phyloP scores from a whole-genome alignment of 179 eudicot species.

The Nepenthes alata region DNA sequence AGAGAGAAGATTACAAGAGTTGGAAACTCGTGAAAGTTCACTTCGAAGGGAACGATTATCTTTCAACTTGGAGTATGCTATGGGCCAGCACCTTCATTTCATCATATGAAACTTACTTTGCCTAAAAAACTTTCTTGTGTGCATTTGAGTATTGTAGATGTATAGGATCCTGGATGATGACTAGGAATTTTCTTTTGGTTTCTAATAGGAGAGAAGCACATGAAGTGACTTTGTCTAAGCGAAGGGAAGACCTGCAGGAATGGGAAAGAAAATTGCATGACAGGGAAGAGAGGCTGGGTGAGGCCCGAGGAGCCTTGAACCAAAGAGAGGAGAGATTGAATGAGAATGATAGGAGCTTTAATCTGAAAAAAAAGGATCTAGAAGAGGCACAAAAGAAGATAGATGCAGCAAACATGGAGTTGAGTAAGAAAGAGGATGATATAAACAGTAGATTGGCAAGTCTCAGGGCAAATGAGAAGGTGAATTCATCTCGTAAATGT shows the following conservation, averaged over 20 bases:
- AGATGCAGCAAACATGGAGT: slow-evolving; percentile 28
- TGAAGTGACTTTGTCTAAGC: slow-evolving; percentile 44
- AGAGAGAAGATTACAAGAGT: slow-evolving; percentile 67
- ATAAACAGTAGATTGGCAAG: slow-evolving; percentile 31
- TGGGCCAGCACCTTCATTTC: background rate
- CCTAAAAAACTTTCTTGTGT: background rate
- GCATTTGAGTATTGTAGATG: background rate
- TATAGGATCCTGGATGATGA: background rate
- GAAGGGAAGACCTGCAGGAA: slow-evolving; percentile 69
- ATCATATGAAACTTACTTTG: background rate
- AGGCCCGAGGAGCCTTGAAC: slow-evolving; percentile 50
- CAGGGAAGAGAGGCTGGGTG: slow-evolving; percentile 68
- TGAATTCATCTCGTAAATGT: slow-evolving; percentile 11
- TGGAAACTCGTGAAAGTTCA: slow-evolving; percentile 65
- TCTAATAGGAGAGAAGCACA: slow-evolving; percentile 60
- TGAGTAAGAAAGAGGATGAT: slow-evolving; percentile 66
- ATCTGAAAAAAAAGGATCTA: slow-evolving; percentile 53
- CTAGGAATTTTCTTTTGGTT: background rate
- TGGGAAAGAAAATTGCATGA: slow-evolving; percentile 90
- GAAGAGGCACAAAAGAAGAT: slow-evolving; percentile 46
- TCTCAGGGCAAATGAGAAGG: slow-evolving; percentile 56
- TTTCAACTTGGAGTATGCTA: slow-evolving; percentile 64
- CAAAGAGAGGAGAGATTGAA: slow-evolving; percentile 66
- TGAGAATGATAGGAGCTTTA: slow-evolving; percentile 37
- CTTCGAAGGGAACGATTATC: slow-evolving; percentile 64